Base-by-base conservation (phyloP, 305 asterid genomes). In the Solanum aculeatissimum region DNA sequence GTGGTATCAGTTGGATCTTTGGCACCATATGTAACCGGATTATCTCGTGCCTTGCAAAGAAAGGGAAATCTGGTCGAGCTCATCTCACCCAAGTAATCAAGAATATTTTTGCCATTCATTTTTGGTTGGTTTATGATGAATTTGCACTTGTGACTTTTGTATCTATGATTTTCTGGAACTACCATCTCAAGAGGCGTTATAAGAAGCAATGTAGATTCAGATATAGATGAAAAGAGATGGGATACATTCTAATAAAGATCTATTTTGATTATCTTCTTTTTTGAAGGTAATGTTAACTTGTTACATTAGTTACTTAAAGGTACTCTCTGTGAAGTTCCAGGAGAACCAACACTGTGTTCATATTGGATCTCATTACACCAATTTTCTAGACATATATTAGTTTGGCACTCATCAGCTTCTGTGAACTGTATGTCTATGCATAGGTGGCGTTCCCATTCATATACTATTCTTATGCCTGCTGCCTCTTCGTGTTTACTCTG, bases 11-110 rank as follows among this genome's bases (percentile, higher is more conserved):
- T 90, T 88, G 95, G 97, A 88, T 86, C 94, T 85, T 90, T 95
- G 92, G 97, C 95, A 68, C 85, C 93, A 84, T 93, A 95, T 82
- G 89, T 95, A 54, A 91, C 97, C 7, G 97, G 93, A 80, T 84
- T 92, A 82, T 93, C 97, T 85, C 54, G 92, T 84, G 94, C 97
- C 47, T 89, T 95, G 80, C 98, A 92, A 88, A 92, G 91, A 87
- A 89, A 87, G 89, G 98, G 97, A 87, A 88, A 93, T 86, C 89
- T 93, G 85, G 98, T 95, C 23, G 98, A 95, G 92, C 95, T 95
- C 92, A 91, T 95, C 89, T 89, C 93, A 89, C 97, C 98, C 87
- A 95, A 91, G 97, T 95, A 95, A 93, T 91, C 86, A 11, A 53
- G 62, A 72, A 80, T 78, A 84, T 65, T 51, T 18, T 83, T 74